Evolutionary conservation across 1,139 yeast genomes (phyloP), one percentile per base, ranked within the genome.

Genomic region (Yamadazyma blattariae): DNA sequence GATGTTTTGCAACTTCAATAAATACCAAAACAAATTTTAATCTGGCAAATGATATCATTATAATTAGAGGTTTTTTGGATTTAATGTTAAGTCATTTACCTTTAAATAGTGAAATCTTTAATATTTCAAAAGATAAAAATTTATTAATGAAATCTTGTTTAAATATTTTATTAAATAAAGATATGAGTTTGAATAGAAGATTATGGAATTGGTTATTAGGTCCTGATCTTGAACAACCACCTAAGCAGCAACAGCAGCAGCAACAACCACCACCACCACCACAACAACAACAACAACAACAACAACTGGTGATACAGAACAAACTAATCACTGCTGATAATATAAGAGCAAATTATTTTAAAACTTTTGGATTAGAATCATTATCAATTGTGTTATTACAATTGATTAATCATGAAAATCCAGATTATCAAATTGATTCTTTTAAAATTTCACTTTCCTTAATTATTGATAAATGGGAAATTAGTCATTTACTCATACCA

Each of bases 201-300:
- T 67, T 92, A 20, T 90, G 97, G 96, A 81, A 74, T 45, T 90
- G 96, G 94, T 63, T 92, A 8, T 60, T 90, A 30, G 97, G 97
- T 0, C 94, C 96, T 3, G 77, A 71, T 16, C 37, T 38, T 8
- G 61, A 51, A 5, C n/a, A n/a, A 17, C 7, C 5, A 17, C 19
- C 19, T 17, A 8, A 23, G 6, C 13, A 23, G 7, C 25, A 23
- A n/a, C 9, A 5, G 9, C n/a, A n/a, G 6, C 11, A 11, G n/a
- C 9, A 11, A 6, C 11, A 5, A 9, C n/a, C n/a, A n/a, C n/a
- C n/a, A n/a, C 19, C 19, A 17, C 7, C 5, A 17, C 19, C 19
- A 5, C 14, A 23, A n/a, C 13, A 23, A 6, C 25, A 23, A n/a
- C 9, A 5, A 11, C n/a, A n/a, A n/a, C 11, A 11, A 9, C 9